Conservation (phyloP, 1,139 yeast genomes). For the Blastobotrys niveus region DNA sequence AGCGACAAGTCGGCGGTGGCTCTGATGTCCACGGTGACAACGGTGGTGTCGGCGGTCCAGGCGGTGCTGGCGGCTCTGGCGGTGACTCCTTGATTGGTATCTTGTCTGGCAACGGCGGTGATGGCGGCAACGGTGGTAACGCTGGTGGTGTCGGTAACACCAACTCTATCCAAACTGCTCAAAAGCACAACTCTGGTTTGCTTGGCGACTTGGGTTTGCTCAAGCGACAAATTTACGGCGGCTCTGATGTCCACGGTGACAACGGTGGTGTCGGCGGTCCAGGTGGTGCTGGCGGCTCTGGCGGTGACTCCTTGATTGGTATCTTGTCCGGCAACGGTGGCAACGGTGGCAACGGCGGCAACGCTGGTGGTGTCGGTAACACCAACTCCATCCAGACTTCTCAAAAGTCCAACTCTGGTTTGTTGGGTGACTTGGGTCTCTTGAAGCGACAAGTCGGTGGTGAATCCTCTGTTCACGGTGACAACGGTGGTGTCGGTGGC, state of each 20-base stretch:
- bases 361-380: constrained; percentile 7
- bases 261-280: constrained; percentile 2
- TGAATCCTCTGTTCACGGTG: constrained; percentile 2
- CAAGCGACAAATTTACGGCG: too few species aligned
- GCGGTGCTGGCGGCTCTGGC: constrained; percentile 5
- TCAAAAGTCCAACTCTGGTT: not conserved
- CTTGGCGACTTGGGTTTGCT: too few species aligned
- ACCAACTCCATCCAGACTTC: not conserved
- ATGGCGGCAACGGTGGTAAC: constrained; percentile 7
- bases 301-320: constrained; percentile 2
- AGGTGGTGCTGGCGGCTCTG: constrained; percentile 3
- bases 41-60: constrained; percentile 9
- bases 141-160: constrained; percentile 5
- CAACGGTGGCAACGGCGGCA: constrained; percentile 6
- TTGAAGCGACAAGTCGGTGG: too few species aligned
- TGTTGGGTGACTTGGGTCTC: constrained; percentile 1
- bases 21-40: constrained; percentile 1
- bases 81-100: constrained; percentile 2
- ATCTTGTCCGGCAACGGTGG: not conserved
- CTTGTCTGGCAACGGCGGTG: not conserved
- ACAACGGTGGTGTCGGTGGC: constrained; percentile 8
- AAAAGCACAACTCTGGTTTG: not conserved
- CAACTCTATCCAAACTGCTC: not conserved
- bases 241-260: not conserved
- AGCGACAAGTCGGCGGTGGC: too few species aligned